A percentile compares a stretch with the other conserved stretches of the same genome.
Evolutionary conservation across 1,139 yeast species (phyloP).

Genomic region (Arxiozyma heterogenica): DNA sequence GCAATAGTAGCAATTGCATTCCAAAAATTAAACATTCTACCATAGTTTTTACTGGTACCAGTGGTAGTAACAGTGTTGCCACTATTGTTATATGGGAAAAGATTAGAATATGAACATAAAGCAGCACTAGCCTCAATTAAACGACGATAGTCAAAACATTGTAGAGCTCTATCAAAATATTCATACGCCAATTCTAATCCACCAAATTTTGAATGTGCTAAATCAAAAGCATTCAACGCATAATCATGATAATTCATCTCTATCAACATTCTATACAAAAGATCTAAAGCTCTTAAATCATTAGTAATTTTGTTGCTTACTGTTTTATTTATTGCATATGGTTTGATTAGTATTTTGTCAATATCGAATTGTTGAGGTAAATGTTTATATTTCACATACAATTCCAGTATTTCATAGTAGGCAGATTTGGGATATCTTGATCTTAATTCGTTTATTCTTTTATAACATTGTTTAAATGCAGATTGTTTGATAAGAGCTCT

Average conservation of each 20-base stretch:
- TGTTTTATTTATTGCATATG: slow-evolving; percentile 14
- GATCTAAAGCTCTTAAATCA: slow-evolving; percentile 21
- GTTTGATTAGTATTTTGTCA: slow-evolving; percentile 12
- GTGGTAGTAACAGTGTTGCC: background rate
- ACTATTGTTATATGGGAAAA: slow-evolving; percentile 4
- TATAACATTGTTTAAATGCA: slow-evolving; percentile 24
- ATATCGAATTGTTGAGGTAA: slow-evolving; percentile 22
- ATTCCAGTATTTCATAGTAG: slow-evolving; percentile 20
- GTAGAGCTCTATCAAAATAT: slow-evolving; percentile 24
- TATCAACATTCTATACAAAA: slow-evolving; percentile 22
- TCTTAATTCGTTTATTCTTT: slow-evolving; percentile 14
- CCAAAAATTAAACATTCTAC: slow-evolving; percentile 17
- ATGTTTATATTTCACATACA: slow-evolving; percentile 24
- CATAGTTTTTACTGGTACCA: too few relatives aligned
- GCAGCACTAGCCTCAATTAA: slow-evolving; percentile 23
- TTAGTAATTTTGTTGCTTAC: slow-evolving; percentile 14
- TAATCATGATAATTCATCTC: slow-evolving; percentile 21
- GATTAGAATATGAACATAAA: slow-evolving; percentile 16
- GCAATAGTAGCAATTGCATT: slow-evolving; percentile 24
- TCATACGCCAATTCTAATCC: slow-evolving; percentile 20
- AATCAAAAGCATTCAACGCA: slow-evolving; percentile 22
- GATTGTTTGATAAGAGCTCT: slow-evolving; percentile 17
- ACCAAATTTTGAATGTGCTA: slow-evolving; percentile 24
- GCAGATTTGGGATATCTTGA: slow-evolving; percentile 21
- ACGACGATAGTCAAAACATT: slow-evolving; percentile 20